Conservation (phyloP, 2,329 filamentous ascomycete genomes). For the Myriangium duriaei region DNA sequence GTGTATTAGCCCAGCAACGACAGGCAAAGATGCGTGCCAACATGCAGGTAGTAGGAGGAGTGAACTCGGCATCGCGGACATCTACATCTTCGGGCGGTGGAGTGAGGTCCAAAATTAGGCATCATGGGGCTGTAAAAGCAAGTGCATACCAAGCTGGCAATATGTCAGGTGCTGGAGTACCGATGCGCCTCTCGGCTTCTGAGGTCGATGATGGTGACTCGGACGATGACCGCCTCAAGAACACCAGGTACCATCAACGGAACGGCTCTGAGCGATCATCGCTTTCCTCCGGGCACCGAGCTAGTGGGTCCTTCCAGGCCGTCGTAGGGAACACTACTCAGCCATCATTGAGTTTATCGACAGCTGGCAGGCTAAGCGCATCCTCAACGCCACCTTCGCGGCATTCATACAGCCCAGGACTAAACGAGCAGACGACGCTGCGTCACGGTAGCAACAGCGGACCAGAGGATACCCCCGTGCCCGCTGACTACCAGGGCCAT, state of each 20-base stretch:
- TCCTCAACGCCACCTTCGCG: conserved; percentile 39
- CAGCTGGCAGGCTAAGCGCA: conserved; percentile 24
- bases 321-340: conserved; percentile 8
- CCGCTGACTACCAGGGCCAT: conserved; percentile 21
- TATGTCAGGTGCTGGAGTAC: conserved; percentile 65
- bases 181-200: conserved; percentile 83
- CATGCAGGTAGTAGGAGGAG: conserved; percentile 63
- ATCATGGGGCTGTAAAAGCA: conserved; percentile 69
- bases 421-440: conserved; percentile 15
- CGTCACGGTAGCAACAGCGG: conserved; percentile 7
- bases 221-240: conserved; percentile 50
- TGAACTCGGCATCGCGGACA: conserved; percentile 23
- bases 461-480: conserved; percentile 34
- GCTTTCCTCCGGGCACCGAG: conserved; percentile 29
- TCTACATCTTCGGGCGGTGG: conserved; percentile 27
- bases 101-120: conserved; percentile 75
- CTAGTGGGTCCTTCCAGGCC: conserved; percentile 32
- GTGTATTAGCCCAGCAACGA: conserved; percentile 67
- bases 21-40: conserved; percentile 78
- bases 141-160: conserved; percentile 55
- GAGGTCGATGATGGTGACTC: conserved; percentile 85
- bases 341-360: conserved; percentile 29
- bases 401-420: conserved; percentile 23
- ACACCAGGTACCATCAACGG: conserved; percentile 48
- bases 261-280: conserved; percentile 65